Conservation (phyloP, 2,329 filamentous ascomycete genomes). For the Penicillium brasilianum region DNA sequence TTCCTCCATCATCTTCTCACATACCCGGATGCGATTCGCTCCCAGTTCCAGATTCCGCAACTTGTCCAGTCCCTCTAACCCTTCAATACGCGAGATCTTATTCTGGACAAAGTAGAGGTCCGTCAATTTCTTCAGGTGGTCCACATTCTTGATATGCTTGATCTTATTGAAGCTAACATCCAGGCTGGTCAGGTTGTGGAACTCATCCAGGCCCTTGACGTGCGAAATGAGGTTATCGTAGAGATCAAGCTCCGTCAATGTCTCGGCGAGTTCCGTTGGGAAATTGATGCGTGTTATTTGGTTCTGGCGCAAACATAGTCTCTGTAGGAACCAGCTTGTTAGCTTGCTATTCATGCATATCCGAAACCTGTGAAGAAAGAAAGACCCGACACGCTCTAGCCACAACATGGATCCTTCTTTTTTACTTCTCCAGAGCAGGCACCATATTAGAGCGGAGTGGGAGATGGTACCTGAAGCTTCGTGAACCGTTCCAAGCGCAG, state of each 20-base stretch:
- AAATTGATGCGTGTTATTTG: slow-evolving; percentile 80
- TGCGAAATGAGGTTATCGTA: slow-evolving; percentile 96
- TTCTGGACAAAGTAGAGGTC: slow-evolving; percentile 95
- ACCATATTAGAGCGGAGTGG: slow-evolving; percentile 16
- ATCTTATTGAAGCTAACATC: slow-evolving; percentile 99
- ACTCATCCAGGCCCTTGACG: slow-evolving; percentile 78
- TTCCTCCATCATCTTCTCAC: slow-evolving; percentile 18
- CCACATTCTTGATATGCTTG: slow-evolving; percentile 92
- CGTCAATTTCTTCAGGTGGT: slow-evolving; percentile 74
- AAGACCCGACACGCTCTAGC: not conserved
- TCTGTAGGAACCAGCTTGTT: slow-evolving; percentile 42
- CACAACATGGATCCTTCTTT: not conserved
- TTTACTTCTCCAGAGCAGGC: not conserved
- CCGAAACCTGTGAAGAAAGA: not conserved
- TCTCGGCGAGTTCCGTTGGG: slow-evolving; percentile 67
- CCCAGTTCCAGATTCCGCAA: slow-evolving; percentile 87
- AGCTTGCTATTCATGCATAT: not conserved
- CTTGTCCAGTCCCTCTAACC: slow-evolving; percentile 73
- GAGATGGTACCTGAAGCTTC: slow-evolving; percentile 62
- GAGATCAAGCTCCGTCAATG: slow-evolving; percentile 83
- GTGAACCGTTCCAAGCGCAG: slow-evolving; percentile 84
- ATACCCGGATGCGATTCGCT: slow-evolving; percentile 80
- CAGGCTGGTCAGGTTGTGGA: slow-evolving; percentile 75
- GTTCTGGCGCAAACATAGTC: slow-evolving; percentile 92
- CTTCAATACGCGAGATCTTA: slow-evolving; percentile 87